Evolutionary conservation across 2,329 filamentous ascomycete genomes (phyloP).

Genomic region (Verticillium tricorpus): DNA sequence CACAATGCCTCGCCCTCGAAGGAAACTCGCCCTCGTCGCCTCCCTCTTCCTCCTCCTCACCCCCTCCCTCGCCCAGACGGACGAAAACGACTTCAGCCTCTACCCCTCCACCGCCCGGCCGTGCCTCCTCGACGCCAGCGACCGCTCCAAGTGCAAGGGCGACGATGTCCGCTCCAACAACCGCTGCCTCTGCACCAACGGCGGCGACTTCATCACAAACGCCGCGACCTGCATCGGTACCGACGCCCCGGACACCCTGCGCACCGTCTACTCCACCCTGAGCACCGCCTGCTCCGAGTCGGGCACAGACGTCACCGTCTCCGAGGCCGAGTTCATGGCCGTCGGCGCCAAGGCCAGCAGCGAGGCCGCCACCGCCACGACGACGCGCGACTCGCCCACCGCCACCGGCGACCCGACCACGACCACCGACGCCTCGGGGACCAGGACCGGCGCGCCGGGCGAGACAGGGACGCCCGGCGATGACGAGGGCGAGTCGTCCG

Average conservation of each 20-base stretch:
- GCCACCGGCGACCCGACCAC: slow-evolving; percentile 3
- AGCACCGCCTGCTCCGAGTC: slow-evolving; percentile 37
- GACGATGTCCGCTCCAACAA: slow-evolving; percentile 36
- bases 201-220: slow-evolving; percentile 42
- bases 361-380: background rate
- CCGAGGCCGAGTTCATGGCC: slow-evolving; percentile 34
- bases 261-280: slow-evolving; percentile 39
- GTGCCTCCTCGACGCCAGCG: slow-evolving; percentile 39
- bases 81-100: slow-evolving; percentile 35
- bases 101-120: slow-evolving; percentile 36
- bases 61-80: slow-evolving; percentile 13
- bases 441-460: background rate
- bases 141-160: slow-evolving; percentile 34
- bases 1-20: slow-evolving; percentile 7
- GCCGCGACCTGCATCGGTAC: slow-evolving; percentile 41
- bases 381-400: slow-evolving; percentile 5
- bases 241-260: slow-evolving; percentile 29
- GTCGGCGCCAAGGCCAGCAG: slow-evolving; percentile 10
- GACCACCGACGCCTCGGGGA: background rate
- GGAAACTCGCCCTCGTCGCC: slow-evolving; percentile 7
- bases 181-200: slow-evolving; percentile 44
- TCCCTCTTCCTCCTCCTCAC: slow-evolving; percentile 20
- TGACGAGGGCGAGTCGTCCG: background rate
- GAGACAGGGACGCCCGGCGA: background rate
- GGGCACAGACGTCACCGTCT: slow-evolving; percentile 36